Evolutionary conservation across 2,329 filamentous ascomycete species (phyloP).

Genomic region (Fonsecaea nubica): DNA sequence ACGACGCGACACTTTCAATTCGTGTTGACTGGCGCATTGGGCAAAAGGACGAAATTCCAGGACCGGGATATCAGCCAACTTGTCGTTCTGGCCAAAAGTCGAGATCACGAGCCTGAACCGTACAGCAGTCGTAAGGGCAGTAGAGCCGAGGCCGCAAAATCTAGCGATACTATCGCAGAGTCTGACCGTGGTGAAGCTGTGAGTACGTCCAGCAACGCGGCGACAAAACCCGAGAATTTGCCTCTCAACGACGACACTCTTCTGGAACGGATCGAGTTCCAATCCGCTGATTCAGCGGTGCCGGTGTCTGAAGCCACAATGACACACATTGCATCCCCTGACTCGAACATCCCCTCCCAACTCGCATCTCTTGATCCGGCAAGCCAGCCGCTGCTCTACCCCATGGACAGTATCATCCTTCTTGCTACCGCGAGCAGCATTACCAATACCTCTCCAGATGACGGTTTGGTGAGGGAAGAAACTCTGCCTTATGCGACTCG

Average conservation of each 20-base stretch:
- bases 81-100: conserved; percentile 85
- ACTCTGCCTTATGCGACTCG: conserved; percentile 88
- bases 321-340: conserved; percentile 48
- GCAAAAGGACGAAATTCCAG: conserved; percentile 64
- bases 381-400: conserved; percentile 78
- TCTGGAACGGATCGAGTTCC: conserved; percentile 83
- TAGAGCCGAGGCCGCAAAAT: conserved; percentile 22
- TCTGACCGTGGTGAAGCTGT: neutral
- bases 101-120: conserved; percentile 46
- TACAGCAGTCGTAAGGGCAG: conserved; percentile 29
- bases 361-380: conserved; percentile 74
- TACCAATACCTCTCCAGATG: conserved; percentile 83
- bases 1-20: conserved; percentile 75
- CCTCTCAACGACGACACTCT: conserved; percentile 91
- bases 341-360: conserved; percentile 62
- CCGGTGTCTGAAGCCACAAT: conserved; percentile 35
- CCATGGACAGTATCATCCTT: conserved; percentile 88
- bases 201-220: conserved; percentile 6
- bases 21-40: conserved; percentile 81
- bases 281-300: conserved; percentile 41
- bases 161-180: conserved; percentile 34
- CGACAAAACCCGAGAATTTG: conserved; percentile 68
- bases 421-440: conserved; percentile 81
- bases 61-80: conserved; percentile 73
- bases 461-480: conserved; percentile 90